Base-by-base conservation (phyloP, 1,284 basidiomycete genomes). In the Xerocomus cyaneibrunnescens region DNA sequence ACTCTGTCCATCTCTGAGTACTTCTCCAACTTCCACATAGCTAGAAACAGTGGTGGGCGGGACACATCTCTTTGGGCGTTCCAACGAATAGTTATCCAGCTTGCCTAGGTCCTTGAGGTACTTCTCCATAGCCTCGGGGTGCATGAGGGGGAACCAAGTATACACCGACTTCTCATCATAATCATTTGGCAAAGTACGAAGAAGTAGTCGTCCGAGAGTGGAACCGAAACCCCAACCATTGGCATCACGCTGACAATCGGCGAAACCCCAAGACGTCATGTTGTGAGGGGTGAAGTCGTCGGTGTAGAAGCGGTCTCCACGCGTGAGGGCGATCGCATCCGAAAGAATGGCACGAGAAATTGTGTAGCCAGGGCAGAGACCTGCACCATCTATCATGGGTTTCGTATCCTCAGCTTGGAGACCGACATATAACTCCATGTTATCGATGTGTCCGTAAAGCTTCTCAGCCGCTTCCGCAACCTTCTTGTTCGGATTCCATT, bases 111-210 rank as follows among this genome's bases (percentile, higher is more conserved):
- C 78, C 45, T 67, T 74, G 51, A 90, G 70, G 64, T 83, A 68
- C 3, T 62, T 68, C 55, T 79, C 71, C 90, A 91, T 89, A 22
- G 83, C 66, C 7, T 76, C 70, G 22, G 92, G 81, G 8, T 85
- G 87, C 81, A 92, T 85, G 56, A 94, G 78, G 31, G 92, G 89
- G 83, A 94, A 92, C 78, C 89, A 91, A 2, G 89, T 85, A 67
- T 90, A 94, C 45, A 81, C 73, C 57, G 84, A 88, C 65, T 88
- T 83, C 61, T 81, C 78, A 0, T 77, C 76, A 71, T 79, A 93
- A 60, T 86, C 72, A 23, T 80, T 67, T 2, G 92, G 90, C 4
- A 94, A 77, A 19, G 81, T 82, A 51, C 88, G 84, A 50, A 91
- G 72, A 66, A 94, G 72, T 27, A 94, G 76, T 32, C 83, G 80